Base-by-base conservation (phyloP, 2,329 filamentous ascomycete genomes). In the Sporothrix luriei region DNA sequence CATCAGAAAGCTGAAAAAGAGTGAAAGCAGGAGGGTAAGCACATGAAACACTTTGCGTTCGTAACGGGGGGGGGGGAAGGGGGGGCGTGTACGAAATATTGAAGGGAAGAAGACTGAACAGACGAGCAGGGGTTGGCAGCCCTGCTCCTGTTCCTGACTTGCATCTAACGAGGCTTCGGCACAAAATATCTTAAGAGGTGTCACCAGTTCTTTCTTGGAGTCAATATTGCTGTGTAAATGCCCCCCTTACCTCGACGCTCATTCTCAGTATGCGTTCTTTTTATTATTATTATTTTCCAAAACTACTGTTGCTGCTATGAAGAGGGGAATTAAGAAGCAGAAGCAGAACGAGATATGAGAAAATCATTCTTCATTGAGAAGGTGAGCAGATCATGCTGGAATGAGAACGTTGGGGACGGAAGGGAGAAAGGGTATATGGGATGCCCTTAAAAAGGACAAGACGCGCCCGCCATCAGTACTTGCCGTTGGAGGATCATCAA, bases 31-130 rank as follows among this genome's bases (percentile, higher is more conserved):
- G 29, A 66, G 62, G 62, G 48, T 19, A 66, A 7, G 64, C 48
- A 54, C 49, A 52, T 66, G 48, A 66, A 54, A 65, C 61, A 65
- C 61, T 65, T 65, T 49, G 61, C 46, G 16, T 65, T 51, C 43
- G 38, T 40, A 62, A 21, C 38, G 24, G 59, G 26, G 29, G 46
- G 19, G 26, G 29, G 10, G 9, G 19, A 49, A 21, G 26, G 48
- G 46, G 33, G 64, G 64, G 64, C 19, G 62, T 40, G 62, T 66
- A 33, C 26, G 64, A 9, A 66, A 14, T n/a, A n/a, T n/a, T n/a
- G 38, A 7, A 16, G 19, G n/a, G 38, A 54, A n/a, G 40, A 11
- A 33, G 9, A 33, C 24, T 43, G 48, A 38, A 52, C 48, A 33
- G 61, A 61, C 57, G 57, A 61, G 57, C 57, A 61, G 24, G 61